Conservation (phyloP, 148 eudicot genomes). For the Rhododendron ferrugineum region DNA sequence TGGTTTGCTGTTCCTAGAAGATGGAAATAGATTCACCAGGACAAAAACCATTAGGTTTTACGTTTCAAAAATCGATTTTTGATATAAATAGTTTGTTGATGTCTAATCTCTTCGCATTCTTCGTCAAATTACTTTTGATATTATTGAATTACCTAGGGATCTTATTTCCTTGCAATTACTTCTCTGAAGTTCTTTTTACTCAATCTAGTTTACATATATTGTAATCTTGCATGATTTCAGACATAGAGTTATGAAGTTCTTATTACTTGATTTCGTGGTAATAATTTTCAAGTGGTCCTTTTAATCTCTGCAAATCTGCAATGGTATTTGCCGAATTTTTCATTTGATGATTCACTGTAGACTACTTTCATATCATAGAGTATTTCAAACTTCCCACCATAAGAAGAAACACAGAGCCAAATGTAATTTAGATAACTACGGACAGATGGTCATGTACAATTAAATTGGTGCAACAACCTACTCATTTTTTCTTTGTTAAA, state of each 20-base stretch:
- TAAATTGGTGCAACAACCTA: background rate
- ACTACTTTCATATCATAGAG: background rate
- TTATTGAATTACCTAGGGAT: background rate
- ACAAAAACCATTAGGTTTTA: background rate
- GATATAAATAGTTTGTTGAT: background rate
- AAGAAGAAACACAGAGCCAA: background rate
- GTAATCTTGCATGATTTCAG: background rate
- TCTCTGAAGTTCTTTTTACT: background rate
- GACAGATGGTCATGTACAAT: background rate
- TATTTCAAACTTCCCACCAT: background rate
- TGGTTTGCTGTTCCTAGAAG: background rate
- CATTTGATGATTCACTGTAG: background rate
- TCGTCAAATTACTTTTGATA: background rate
- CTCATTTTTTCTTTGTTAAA: background rate
- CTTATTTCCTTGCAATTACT: background rate
- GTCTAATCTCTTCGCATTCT: background rate
- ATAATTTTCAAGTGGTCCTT: background rate
- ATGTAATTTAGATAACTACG: background rate
- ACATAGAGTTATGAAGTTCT: background rate
- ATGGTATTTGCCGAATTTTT: background rate
- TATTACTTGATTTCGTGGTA: background rate
- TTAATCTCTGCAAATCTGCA: background rate
- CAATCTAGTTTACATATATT: background rate
- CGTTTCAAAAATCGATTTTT: background rate
- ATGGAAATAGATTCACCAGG: background rate